Conservation (phyloP, 2,329 filamentous ascomycete species). For the Shiraia sp. region DNA sequence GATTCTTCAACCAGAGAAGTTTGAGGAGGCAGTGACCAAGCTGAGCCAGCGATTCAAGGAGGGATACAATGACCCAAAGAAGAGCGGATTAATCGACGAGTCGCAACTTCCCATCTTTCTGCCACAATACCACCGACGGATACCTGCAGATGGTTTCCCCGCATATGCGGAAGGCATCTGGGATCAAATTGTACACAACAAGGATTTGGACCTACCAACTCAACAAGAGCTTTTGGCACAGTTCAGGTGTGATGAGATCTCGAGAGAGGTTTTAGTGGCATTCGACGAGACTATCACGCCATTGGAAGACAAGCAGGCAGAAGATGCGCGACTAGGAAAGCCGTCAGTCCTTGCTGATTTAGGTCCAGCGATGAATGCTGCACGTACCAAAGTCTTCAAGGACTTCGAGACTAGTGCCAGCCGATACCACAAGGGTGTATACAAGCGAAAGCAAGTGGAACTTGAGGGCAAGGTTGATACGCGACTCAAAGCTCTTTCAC, state of each 20-base stretch:
- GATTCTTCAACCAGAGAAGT: slow-evolving; percentile 91
- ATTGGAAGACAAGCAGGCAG: slow-evolving; percentile 82
- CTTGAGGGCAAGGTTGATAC: slow-evolving; percentile 84
- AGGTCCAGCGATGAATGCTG: slow-evolving; percentile 71
- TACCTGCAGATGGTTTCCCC: slow-evolving; percentile 95
- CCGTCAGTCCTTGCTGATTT: slow-evolving; percentile 74
- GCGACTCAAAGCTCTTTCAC: slow-evolving; percentile 85
- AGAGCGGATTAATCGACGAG: slow-evolving; percentile 66
- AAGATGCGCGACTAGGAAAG: slow-evolving; percentile 72
- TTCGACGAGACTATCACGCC: slow-evolving; percentile 85
- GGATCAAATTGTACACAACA: slow-evolving; percentile 99
- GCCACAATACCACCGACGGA: slow-evolving; percentile 91
- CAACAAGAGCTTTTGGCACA: slow-evolving; percentile 96
- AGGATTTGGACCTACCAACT: slow-evolving; percentile 93
- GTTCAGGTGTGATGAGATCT: slow-evolving; percentile 96
- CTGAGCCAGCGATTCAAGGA: slow-evolving; percentile 81
- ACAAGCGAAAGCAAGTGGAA: slow-evolving; percentile 80
- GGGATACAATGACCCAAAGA: slow-evolving; percentile 73
- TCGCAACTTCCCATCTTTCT: slow-evolving; percentile 81
- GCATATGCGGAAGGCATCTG: slow-evolving; percentile 92
- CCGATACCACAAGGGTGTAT: slow-evolving; percentile 96
- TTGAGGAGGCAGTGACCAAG: slow-evolving; percentile 76
- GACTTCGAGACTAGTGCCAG: slow-evolving; percentile 91
- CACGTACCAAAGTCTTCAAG: slow-evolving; percentile 73
- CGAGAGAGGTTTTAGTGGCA: slow-evolving; percentile 78